Conservation (phyloP, 1,284 basidiomycete genomes). For the Ustilago cynodontis region DNA sequence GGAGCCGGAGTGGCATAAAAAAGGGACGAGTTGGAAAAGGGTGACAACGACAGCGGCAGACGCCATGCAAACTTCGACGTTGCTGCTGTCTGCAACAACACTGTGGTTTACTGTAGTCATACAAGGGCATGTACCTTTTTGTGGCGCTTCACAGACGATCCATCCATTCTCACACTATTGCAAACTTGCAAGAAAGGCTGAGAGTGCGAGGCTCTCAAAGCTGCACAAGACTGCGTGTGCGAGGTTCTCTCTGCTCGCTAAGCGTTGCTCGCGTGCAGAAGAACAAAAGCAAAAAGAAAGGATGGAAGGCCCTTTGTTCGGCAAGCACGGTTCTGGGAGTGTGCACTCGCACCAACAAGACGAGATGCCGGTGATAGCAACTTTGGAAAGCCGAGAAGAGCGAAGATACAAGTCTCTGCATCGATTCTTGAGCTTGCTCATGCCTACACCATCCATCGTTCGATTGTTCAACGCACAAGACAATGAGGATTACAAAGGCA, state of each 20-base stretch:
- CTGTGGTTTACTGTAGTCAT: too few species aligned
- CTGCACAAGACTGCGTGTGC: not conserved
- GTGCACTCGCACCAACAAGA: not conserved
- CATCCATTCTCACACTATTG: too few species aligned
- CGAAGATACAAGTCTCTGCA: not conserved
- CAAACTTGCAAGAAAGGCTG: too few species aligned
- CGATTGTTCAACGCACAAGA: too few species aligned
- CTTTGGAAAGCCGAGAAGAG: conserved; percentile 4
- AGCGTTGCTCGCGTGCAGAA: conserved; percentile 1
- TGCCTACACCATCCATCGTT: too few species aligned
- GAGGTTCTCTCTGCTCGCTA: not conserved
- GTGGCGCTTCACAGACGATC: too few species aligned
- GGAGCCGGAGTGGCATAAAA: not conserved
- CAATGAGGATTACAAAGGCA: not conserved
- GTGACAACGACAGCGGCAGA: not conserved
- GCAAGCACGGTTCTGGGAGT: conserved; percentile 6
- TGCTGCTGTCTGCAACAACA: too few species aligned
- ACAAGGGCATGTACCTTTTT: too few species aligned
- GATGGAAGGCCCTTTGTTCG: conserved; percentile 3
- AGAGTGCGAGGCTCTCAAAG: not conserved
- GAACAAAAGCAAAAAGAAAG: not conserved
- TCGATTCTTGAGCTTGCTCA: not conserved
- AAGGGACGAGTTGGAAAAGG: too few species aligned
- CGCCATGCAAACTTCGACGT: not conserved
- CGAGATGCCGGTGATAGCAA: conserved; percentile 8